These are phyloP conservation scores for Trichosporon sp. DNA, from an alignment of 1,284 basidiomycete species.

Conservation along the genomic window DNA sequence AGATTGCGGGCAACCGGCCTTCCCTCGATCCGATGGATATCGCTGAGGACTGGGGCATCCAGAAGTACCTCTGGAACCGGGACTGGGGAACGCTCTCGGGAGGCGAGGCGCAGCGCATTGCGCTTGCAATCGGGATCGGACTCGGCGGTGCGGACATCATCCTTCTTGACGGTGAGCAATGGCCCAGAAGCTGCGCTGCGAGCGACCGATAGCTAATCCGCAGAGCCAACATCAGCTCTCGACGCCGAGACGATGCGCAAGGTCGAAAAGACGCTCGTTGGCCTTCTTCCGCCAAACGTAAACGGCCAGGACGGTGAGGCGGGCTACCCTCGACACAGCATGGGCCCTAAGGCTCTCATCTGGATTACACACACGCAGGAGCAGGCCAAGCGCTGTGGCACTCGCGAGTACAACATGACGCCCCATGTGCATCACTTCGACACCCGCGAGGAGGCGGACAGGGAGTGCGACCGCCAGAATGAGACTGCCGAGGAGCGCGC, in stretches of 20 bases:
- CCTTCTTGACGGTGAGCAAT: conserved; percentile 72
- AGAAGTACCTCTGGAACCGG: conserved; percentile 64
- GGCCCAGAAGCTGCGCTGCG: not conserved
- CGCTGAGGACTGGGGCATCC: conserved; percentile 63
- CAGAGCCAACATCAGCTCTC: conserved; percentile 80
- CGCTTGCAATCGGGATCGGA: conserved; percentile 65
- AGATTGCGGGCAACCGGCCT: conserved; percentile 8
- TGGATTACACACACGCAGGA: conserved; percentile 85
- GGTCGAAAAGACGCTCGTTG: conserved; percentile 61
- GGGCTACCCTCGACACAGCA: conserved; percentile 9
- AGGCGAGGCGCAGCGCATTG: conserved; percentile 75
- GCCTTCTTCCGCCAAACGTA: conserved; percentile 49
- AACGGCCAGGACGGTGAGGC: not conserved
- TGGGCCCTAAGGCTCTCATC: conserved; percentile 60
- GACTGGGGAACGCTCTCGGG: conserved; percentile 72
- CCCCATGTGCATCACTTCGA: not conserved
- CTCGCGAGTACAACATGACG: conserved; percentile 48
- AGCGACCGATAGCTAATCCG: conserved; percentile 2
- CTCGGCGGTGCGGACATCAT: conserved; percentile 69
- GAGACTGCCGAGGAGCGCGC: not conserved
- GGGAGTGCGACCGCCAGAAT: not conserved
- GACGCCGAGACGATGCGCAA: conserved; percentile 61
- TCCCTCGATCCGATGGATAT: conserved; percentile 54
- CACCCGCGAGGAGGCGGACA: not conserved
- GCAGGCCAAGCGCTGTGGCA: conserved; percentile 67